Base-by-base conservation (phyloP, 495 filamentous ascomycete species). In the Cenococcum geophilum region DNA sequence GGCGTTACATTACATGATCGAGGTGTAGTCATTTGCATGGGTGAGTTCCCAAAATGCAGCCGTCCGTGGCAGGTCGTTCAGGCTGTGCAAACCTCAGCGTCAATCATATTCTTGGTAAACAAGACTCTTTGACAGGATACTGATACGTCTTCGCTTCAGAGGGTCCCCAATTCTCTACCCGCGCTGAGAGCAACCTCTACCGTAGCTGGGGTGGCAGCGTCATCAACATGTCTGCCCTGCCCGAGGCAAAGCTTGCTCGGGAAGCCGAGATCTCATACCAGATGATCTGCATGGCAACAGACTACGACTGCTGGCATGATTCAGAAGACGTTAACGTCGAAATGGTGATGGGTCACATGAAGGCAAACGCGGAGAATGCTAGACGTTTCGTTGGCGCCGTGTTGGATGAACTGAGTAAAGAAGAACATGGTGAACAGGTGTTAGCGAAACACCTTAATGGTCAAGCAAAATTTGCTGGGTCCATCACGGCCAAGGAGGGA, bases 261-360 rank as follows among this genome's bases (percentile, higher is more conserved):
- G 93, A 99, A 78, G 95, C 95, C 4, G 95, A 99, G 77, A 86
- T 99, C 64, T 88, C 87, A 16, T 97, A 96, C 71, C 89, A 92
- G 77, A 92, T 97, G 83, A 92, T 99, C 66, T 97, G 92, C 79
- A 99, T 99, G 95, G 86, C 88, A 27, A 99, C 93, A 22, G 93
- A 99, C 76, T 99, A 99, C 69, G 95, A 99, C 75, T 96, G 92
- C 82, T 97, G 93, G 93, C 88, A 89, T 71, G 74, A 75, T 8
- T 53, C 56, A 1, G 84, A 82, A 58, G 76, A 77, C 45, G 93
- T 99, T 36, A 91, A 88, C 61, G 93, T 99, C 8, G 89, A 89
- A 71, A 96, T 96, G 87, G 95, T 99, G 14, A 92, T 97, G 86
- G 87, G 83, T 48, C 86, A 97, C 74, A 99, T 99, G 95, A 86